These are phyloP conservation scores for Botryosphaeria dothidea DNA, from an alignment of 2,329 filamentous ascomycete genomes.

Conservation along the genomic window DNA sequence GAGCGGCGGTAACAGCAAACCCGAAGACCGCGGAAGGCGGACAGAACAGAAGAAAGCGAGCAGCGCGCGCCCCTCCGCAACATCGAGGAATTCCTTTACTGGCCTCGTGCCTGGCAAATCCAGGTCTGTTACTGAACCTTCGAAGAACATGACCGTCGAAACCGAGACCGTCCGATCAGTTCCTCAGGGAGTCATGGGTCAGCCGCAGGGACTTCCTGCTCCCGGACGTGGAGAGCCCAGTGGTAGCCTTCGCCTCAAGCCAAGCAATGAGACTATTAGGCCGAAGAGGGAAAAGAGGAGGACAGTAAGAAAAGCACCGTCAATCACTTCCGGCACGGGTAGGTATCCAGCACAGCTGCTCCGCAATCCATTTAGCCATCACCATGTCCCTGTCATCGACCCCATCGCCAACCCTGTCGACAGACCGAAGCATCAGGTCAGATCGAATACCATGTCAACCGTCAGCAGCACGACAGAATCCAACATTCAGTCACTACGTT, in stretches of 20 bases:
- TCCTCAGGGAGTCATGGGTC: slow-evolving; percentile 76
- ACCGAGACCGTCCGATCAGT: slow-evolving; percentile 94
- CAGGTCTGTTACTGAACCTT: slow-evolving; percentile 69
- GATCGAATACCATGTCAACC: slow-evolving; percentile 25
- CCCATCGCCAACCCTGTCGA: neutral
- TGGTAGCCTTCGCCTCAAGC: slow-evolving; percentile 79
- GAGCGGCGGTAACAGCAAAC: slow-evolving; percentile 61
- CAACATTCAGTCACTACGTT: neutral
- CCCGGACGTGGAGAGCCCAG: slow-evolving; percentile 64
- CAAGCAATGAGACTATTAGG: slow-evolving; percentile 92
- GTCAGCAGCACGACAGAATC: neutral
- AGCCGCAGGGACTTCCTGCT: slow-evolving; percentile 54
- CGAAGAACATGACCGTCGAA: slow-evolving; percentile 91
- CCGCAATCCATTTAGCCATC: slow-evolving; percentile 32
- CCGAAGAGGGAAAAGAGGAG: slow-evolving; percentile 93
- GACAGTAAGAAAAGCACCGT: slow-evolving; percentile 70
- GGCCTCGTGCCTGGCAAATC: slow-evolving; percentile 65
- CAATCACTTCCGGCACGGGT: slow-evolving; percentile 72
- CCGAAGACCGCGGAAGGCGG: slow-evolving; percentile 41
- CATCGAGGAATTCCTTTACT: slow-evolving; percentile 67
- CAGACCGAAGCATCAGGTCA: slow-evolving; percentile 28
- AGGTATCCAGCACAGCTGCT: slow-evolving; percentile 45
- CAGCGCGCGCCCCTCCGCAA: neutral
- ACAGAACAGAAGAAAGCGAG: slow-evolving; percentile 42
- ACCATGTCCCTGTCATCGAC: slow-evolving; percentile 23